Evolutionary conservation across 345 rosid genomes (phyloP).

Genomic region (Combretum micranthum): DNA sequence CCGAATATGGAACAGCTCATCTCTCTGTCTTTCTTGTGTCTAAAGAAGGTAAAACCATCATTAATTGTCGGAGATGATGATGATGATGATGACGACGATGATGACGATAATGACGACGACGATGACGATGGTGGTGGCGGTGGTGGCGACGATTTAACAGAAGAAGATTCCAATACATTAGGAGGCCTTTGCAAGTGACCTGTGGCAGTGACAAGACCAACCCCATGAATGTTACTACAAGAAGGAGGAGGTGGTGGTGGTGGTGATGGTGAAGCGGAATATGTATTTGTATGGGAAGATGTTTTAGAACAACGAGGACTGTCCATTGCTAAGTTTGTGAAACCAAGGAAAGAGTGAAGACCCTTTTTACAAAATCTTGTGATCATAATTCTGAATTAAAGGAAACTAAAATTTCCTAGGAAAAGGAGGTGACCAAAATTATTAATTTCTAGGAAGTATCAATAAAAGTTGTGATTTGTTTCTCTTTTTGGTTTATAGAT

Average conservation of each 20-base stretch:
- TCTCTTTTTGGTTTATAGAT: no score
- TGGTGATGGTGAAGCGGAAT: background rate
- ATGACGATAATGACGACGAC: no score
- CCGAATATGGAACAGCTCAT: constrained; percentile 17
- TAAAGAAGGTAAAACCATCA: no score
- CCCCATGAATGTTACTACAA: constrained; percentile 7
- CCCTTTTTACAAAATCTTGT: constrained; percentile 47
- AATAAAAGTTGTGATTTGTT: no score
- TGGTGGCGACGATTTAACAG: constrained; percentile 1
- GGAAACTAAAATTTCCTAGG: background rate
- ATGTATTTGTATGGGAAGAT: background rate
- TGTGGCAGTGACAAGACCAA: constrained; percentile 25
- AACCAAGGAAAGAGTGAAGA: constrained; percentile 34
- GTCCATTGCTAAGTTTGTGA: constrained; percentile 5
- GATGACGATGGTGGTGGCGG: background rate
- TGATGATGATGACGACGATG: no score
- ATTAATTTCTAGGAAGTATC: no score
- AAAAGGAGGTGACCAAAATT: background rate
- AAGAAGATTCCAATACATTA: constrained; percentile 32
- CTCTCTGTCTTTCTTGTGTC: constrained; percentile 27
- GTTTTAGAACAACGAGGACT: no score
- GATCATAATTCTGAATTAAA: constrained; percentile 12
- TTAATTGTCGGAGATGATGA: no score
- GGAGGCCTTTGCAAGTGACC: constrained; percentile 14
- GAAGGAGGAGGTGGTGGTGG: constrained; percentile 8